Evolutionary conservation across 192 early-diverging fungal species (phyloP).

Genomic region (Backusella tarrabulga): DNA sequence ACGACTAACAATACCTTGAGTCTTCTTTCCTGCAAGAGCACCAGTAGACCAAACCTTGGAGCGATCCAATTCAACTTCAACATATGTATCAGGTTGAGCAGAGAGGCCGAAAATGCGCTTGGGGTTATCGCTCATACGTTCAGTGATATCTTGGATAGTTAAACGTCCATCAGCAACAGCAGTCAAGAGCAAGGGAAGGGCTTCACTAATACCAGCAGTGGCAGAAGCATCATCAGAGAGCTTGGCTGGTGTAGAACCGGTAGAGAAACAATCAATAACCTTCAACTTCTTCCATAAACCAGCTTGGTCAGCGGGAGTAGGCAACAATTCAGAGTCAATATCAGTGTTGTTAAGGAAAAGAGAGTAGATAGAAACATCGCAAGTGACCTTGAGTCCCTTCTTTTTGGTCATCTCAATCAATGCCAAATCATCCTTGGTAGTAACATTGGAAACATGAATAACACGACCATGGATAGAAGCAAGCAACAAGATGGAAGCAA

Average conservation of each 20-base stretch:
- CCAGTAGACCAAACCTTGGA: slow-evolving; percentile 45
- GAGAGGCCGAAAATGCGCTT: slow-evolving; percentile 87
- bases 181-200: slow-evolving; percentile 78
- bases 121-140: slow-evolving; percentile 82
- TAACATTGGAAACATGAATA: slow-evolving; percentile 89
- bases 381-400: slow-evolving; percentile 84
- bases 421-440: slow-evolving; percentile 75
- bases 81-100: slow-evolving; percentile 87
- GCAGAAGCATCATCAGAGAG: slow-evolving; percentile 51
- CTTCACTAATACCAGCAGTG: slow-evolving; percentile 63
- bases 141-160: slow-evolving; percentile 72
- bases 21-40: slow-evolving; percentile 52
- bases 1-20: slow-evolving; percentile 79
- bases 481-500: slow-evolving; percentile 86
- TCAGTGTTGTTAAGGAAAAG: slow-evolving; percentile 64
- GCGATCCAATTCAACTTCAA: slow-evolving; percentile 93
- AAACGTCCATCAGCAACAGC: slow-evolving; percentile 81
- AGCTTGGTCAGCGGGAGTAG: slow-evolving; percentile 57
- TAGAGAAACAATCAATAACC: slow-evolving; percentile 90
- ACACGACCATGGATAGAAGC: slow-evolving; percentile 78
- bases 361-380: slow-evolving; percentile 85
- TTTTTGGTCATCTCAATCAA: slow-evolving; percentile 86
- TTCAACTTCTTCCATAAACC: slow-evolving; percentile 81
- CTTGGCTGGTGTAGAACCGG: slow-evolving; percentile 71
- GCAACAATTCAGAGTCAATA: slow-evolving; percentile 35